Evolutionary conservation across 495 filamentous ascomycete genomes (phyloP).

Genomic region (Tetracladium marchalianum): DNA sequence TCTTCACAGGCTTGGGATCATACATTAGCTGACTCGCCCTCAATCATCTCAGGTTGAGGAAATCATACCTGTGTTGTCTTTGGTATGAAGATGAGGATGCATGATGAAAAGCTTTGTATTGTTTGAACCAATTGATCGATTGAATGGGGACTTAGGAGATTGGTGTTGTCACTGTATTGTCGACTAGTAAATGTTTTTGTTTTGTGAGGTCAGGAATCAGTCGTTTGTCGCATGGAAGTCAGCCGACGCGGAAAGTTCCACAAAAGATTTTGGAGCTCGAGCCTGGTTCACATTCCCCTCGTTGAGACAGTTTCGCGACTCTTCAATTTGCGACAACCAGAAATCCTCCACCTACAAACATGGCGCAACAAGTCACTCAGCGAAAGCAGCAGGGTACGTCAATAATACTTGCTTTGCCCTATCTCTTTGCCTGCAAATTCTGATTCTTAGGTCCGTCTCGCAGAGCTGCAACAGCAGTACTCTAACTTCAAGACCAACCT

Average conservation of each 20-base stretch:
- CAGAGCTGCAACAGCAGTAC: constrained; percentile 92
- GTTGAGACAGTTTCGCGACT: no score
- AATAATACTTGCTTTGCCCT: neutral
- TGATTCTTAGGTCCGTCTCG: neutral
- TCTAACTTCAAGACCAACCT: constrained; percentile 91
- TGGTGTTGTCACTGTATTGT: constrained; percentile 5
- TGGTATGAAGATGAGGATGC: constrained; percentile 95
- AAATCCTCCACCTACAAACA: constrained; percentile 3
- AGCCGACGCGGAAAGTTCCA: no score
- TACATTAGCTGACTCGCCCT: constrained; percentile 1
- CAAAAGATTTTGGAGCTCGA: no score
- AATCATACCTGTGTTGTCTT: constrained; percentile 69
- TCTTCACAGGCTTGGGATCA: constrained; percentile 69
- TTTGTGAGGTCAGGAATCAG: neutral
- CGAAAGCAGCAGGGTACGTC: constrained; percentile 79
- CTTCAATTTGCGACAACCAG: neutral
- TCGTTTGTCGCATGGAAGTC: neutral
- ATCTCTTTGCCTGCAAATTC: neutral
- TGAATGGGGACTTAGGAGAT: neutral
- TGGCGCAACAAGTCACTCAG: constrained; percentile 23
- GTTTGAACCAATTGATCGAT: neutral
- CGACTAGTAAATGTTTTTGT: neutral
- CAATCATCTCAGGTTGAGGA: neutral
- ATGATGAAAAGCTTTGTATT: constrained; percentile 39
- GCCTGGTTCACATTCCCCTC: no score